phyloP scores from a whole-genome alignment of 2,329 filamentous ascomycete species.

The Claviceps purpurea region DNA sequence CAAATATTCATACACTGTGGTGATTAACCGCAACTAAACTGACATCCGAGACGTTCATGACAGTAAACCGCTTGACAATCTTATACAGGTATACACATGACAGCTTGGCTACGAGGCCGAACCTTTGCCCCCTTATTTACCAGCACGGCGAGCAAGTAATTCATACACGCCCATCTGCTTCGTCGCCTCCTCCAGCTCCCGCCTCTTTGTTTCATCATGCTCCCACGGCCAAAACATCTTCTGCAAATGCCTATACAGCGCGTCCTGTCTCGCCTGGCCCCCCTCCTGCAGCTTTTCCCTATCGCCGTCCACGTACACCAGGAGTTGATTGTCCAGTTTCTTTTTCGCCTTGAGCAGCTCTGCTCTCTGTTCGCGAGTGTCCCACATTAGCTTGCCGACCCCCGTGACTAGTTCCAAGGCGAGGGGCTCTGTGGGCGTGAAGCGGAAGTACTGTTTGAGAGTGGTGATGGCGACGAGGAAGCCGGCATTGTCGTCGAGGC shows the following conservation, averaged over 20 bases:
- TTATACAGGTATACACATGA: no score
- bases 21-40: no score
- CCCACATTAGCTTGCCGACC: constrained; percentile 30
- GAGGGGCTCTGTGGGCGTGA: constrained; percentile 30
- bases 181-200: constrained; percentile 18
- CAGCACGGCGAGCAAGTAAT: constrained; percentile 8
- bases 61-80: no score
- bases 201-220: constrained; percentile 11
- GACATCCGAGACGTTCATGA: no score
- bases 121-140: no score
- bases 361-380: constrained; percentile 24
- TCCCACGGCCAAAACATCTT: constrained; percentile 21
- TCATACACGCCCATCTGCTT: constrained; percentile 31
- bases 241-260: constrained; percentile 30
- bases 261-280: constrained; percentile 19
- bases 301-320: constrained; percentile 17
- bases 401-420: constrained; percentile 33
- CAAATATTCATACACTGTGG: no score
- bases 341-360: constrained; percentile 29
- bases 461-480: constrained; percentile 31
- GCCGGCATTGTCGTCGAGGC: constrained; percentile 29
- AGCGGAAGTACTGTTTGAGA: constrained; percentile 29
- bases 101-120: no score
- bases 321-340: constrained; percentile 27
- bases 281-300: constrained; percentile 20